phyloP scores from a whole-genome alignment of 768 basidiomycete species.

The Auricularia heimuer region DNA sequence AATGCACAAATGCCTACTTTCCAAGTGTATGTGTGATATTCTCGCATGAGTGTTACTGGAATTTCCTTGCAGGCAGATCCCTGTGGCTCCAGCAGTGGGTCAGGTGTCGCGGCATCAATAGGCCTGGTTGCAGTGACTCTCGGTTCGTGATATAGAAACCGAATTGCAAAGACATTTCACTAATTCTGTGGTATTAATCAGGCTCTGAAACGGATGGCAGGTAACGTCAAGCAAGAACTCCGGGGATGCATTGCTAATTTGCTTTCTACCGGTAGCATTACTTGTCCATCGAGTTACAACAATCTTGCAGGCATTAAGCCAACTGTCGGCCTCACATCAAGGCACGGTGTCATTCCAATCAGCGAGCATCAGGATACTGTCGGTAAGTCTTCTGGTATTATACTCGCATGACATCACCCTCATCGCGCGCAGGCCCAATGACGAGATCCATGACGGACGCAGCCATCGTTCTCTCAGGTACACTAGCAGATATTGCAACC shows the following conservation, averaged over 20 bases:
- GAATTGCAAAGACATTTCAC: no score
- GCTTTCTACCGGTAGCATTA: slow-evolving; percentile 26
- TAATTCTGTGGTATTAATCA: no score
- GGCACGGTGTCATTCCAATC: slow-evolving; percentile 34
- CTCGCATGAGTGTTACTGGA: background rate
- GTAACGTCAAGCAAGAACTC: background rate
- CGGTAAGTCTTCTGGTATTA: slow-evolving; percentile 12
- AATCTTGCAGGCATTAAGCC: slow-evolving; percentile 35
- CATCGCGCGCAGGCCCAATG: slow-evolving; percentile 15
- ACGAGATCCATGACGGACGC: slow-evolving; percentile 28
- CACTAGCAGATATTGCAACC: background rate
- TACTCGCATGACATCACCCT: background rate
- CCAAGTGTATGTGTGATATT: slow-evolving; percentile 18
- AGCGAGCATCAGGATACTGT: slow-evolving; percentile 32
- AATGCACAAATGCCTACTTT: slow-evolving; percentile 40
- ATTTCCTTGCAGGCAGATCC: slow-evolving; percentile 29
- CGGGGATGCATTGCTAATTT: background rate
- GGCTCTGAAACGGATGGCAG: slow-evolving; percentile 37
- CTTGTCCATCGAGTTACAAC: slow-evolving; percentile 31
- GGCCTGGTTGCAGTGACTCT: slow-evolving; percentile 35
- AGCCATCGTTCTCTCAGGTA: slow-evolving; percentile 23
- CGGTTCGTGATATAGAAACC: background rate
- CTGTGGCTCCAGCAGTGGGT: slow-evolving; percentile 50
- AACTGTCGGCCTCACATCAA: slow-evolving; percentile 31
- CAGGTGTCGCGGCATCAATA: slow-evolving; percentile 44